These are phyloP conservation scores for Persicaria maculosa DNA, from an alignment of 148 eudicot genomes.

Conservation along the genomic window DNA sequence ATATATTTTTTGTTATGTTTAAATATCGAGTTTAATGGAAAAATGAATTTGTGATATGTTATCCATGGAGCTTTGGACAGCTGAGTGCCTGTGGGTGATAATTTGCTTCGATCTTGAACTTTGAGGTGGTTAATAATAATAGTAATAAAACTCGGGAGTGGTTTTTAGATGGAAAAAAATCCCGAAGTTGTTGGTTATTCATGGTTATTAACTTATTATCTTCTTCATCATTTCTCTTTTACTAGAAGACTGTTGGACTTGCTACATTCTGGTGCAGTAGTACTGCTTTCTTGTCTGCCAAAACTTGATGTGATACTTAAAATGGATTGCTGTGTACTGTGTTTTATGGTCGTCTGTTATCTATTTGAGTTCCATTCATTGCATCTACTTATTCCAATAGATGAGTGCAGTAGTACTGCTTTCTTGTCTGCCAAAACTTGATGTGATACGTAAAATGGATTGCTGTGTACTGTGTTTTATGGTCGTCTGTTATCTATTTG, in stretches of 20 bases:
- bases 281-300: neutral
- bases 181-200: neutral
- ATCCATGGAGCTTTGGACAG: neutral
- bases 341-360: neutral
- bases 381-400: neutral
- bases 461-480: neutral
- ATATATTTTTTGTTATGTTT: neutral
- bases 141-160: neutral
- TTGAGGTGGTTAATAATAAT: neutral
- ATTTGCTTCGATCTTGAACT: neutral
- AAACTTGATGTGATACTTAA: neutral
- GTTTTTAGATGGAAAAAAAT: neutral
- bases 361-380: neutral
- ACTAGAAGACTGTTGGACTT: neutral
- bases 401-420: neutral
- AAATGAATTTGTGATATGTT: neutral
- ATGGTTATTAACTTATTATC: too few relatives aligned
- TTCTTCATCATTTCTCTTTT: neutral
- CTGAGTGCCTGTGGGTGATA: neutral
- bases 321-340: neutral
- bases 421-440: neutral
- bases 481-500: neutral
- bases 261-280: constrained; percentile 3
- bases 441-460: neutral
- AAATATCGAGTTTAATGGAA: neutral